Conservation (phyloP, 805 yeast genomes). For the Lipomyces orientalis region DNA sequence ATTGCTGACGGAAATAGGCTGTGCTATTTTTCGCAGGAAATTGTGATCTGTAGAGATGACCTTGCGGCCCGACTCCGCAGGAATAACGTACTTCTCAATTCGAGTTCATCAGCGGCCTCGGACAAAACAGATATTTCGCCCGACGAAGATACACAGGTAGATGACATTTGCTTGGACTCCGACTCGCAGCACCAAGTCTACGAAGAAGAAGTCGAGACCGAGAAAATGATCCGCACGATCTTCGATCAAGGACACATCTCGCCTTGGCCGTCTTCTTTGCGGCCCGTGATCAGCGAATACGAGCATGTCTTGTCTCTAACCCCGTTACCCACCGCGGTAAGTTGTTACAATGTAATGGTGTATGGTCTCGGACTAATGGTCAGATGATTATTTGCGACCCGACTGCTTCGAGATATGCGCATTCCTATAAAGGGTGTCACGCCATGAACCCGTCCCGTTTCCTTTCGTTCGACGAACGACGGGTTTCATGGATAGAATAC, state of each 20-base stretch:
- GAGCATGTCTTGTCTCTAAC: slow-evolving; percentile 72
- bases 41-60: slow-evolving; percentile 76
- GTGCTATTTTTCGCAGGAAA: slow-evolving; percentile 82
- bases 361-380: not conserved
- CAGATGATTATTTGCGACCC: slow-evolving; percentile 68
- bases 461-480: slow-evolving; percentile 8
- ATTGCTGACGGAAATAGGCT: slow-evolving; percentile 43
- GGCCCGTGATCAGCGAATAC: slow-evolving; percentile 71
- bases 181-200: not conserved
- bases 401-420: slow-evolving; percentile 70
- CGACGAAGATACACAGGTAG: slow-evolving; percentile 9
- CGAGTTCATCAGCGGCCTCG: slow-evolving; percentile 15
- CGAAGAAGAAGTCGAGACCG: slow-evolving; percentile 11
- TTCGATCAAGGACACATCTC: slow-evolving; percentile 87
- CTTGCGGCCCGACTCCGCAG: slow-evolving; percentile 71
- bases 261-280: slow-evolving; percentile 68
- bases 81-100: slow-evolving; percentile 57
- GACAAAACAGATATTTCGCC: slow-evolving; percentile 9
- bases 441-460: slow-evolving; percentile 26
- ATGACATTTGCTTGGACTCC: not conserved
- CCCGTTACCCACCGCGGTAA: slow-evolving; percentile 73
- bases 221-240: slow-evolving; percentile 59
- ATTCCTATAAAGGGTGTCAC: slow-evolving; percentile 48
- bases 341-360: slow-evolving; percentile 28
- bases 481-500: slow-evolving; percentile 74